phyloP scores from a whole-genome alignment of 129 eudicot species.

The Rutidosis leptorrhynchoides region DNA sequence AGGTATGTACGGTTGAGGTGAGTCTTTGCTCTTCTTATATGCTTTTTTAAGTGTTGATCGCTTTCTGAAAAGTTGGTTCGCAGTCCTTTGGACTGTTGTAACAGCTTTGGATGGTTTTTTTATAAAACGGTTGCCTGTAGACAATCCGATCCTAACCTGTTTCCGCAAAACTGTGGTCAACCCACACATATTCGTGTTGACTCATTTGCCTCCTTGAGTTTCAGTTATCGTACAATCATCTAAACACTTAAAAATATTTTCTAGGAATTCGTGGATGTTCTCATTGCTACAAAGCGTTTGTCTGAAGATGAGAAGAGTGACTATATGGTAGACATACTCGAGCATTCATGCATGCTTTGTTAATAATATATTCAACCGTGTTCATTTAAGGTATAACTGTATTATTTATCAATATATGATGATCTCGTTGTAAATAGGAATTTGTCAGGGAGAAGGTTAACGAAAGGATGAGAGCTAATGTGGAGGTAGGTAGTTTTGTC shows the following conservation, averaged over 20 bases:
- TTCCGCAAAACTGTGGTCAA: no score
- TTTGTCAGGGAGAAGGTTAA: constrained; percentile 69
- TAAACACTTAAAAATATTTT: neutral
- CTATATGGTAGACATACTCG: constrained; percentile 50
- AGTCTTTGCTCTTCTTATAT: neutral
- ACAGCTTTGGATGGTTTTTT: no score
- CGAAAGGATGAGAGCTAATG: constrained; percentile 69
- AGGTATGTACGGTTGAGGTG: constrained; percentile 79
- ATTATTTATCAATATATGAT: neutral
- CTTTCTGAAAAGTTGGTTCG: neutral
- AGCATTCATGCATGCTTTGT: neutral
- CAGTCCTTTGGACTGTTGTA: neutral
- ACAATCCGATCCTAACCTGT: no score
- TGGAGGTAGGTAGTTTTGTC: constrained; percentile 58
- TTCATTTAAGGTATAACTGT: no score
- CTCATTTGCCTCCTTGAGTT: no score
- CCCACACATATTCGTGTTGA: no score
- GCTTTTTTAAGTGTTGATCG: neutral
- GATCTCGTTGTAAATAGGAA: constrained; percentile 31
- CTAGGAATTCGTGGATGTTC: constrained; percentile 70
- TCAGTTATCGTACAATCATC: no score
- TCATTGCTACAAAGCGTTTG: constrained; percentile 55
- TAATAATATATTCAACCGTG: no score
- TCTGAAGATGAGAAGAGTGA: constrained; percentile 70
- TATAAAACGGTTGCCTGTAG: no score